Percentiles rank a stretch among this genome's conserved stretches.
These are phyloP conservation scores for Acanthamoeba culbertsoni DNA, from an alignment of 208 protist genomes.

Conservation along the genomic window DNA sequence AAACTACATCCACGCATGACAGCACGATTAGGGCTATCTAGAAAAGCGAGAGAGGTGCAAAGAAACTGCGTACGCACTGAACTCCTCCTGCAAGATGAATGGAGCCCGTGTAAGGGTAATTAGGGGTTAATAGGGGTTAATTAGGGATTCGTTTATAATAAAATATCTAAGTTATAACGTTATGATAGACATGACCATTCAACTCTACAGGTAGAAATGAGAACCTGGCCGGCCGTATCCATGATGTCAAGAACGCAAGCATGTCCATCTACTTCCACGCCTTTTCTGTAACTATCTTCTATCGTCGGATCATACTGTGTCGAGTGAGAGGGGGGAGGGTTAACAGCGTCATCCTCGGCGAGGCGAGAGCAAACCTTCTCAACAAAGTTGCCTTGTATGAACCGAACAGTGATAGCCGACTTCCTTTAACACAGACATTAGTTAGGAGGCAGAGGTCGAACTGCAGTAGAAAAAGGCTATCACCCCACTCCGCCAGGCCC, in stretches of 20 bases:
- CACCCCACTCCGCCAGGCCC: not conserved
- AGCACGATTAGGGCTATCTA: not conserved
- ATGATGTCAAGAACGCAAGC: conserved; percentile 70
- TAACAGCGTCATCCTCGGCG: not conserved
- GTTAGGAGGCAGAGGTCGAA: not conserved
- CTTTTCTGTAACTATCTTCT: conserved; percentile 70
- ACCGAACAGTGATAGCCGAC: conserved; percentile 62
- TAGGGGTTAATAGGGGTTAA: not conserved
- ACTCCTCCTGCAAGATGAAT: conserved; percentile 73
- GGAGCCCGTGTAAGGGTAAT: not conserved
- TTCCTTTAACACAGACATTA: conserved; percentile 77
- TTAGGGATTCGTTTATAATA: too few species aligned
- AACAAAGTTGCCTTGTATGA: conserved; percentile 43
- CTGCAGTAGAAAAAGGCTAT: not conserved
- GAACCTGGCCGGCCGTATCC: not conserved
- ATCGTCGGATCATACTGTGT: not conserved
- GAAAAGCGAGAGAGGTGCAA: not conserved
- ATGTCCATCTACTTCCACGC: conserved; percentile 74
- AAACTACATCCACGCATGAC: not conserved
- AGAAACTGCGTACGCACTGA: conserved; percentile 44
- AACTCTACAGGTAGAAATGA: not conserved
- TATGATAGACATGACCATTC: too few species aligned
- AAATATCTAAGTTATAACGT: too few species aligned
- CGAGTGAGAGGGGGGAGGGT: not conserved
- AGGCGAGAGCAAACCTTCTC: not conserved